phyloP scores from a whole-genome alignment of 2,329 filamentous ascomycete species.

The Diaporthe vaccinii region DNA sequence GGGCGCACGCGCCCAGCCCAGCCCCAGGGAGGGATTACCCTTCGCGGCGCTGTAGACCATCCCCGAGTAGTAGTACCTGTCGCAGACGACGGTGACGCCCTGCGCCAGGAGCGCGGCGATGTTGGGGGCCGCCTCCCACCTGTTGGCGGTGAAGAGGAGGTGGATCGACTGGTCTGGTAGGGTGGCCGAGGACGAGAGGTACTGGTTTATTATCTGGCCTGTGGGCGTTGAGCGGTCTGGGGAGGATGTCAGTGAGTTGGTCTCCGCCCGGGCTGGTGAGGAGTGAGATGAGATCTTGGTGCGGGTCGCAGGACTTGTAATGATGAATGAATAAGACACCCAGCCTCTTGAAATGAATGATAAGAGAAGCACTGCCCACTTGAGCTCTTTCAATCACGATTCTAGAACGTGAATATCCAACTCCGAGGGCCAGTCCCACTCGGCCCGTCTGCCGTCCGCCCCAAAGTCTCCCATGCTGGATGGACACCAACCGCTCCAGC shows the following conservation, averaged over 20 bases:
- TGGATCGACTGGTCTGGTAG: slow-evolving; percentile 89
- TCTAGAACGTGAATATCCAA: no score
- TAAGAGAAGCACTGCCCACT: not conserved
- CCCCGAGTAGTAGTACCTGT: slow-evolving; percentile 96
- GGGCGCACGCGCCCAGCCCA: slow-evolving; percentile 86
- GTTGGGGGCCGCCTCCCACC: slow-evolving; percentile 80
- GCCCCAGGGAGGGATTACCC: slow-evolving; percentile 74
- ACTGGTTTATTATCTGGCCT: slow-evolving; percentile 87
- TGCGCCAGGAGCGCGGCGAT: slow-evolving; percentile 68
- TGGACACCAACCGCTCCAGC: not conserved
- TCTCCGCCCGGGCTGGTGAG: not conserved
- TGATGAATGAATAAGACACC: not conserved
- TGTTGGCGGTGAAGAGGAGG: slow-evolving; percentile 89
- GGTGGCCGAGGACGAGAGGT: slow-evolving; percentile 80
- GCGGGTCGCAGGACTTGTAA: not conserved
- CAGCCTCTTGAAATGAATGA: no score
- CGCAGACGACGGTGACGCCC: slow-evolving; percentile 84
- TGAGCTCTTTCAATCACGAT: not conserved
- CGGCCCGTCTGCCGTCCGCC: not conserved
- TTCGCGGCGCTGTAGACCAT: slow-evolving; percentile 95
- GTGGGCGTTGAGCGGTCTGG: slow-evolving; percentile 86
- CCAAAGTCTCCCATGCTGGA: not conserved
- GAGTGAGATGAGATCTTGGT: not conserved
- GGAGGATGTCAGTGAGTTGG: not conserved
- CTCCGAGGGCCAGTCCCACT: not conserved